phyloP scores from a whole-genome alignment of 352 stramenopile species.

The Aphanomyces invadans region DNA sequence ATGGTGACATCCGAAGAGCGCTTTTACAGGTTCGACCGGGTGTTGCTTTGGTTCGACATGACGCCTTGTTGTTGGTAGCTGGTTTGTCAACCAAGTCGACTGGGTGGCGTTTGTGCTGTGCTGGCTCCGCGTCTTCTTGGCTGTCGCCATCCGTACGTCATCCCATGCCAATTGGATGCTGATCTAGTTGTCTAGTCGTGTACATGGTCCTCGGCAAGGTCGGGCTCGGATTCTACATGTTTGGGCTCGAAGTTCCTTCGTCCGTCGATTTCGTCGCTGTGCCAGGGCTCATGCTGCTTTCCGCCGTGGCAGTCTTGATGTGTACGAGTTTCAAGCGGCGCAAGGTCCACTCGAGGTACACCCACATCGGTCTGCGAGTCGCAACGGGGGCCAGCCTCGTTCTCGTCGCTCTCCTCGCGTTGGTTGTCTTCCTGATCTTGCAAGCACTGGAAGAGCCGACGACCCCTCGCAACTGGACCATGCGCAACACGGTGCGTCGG shows the following conservation, averaged over 20 bases:
- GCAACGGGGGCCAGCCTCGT: conserved; percentile 39
- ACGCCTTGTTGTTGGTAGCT: conserved; percentile 6
- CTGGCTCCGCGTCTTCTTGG: conserved; percentile 9
- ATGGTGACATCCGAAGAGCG: conserved; percentile 59
- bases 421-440: conserved; percentile 54
- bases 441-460: conserved; percentile 41
- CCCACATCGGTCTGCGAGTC: conserved; percentile 31
- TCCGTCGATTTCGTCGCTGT: background rate
- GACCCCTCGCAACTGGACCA: conserved; percentile 48
- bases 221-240: conserved; percentile 23
- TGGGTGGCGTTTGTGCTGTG: background rate
- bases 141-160: conserved; percentile 9
- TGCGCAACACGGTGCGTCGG: conserved; percentile 41
- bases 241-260: conserved; percentile 8
- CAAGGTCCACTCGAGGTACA: conserved; percentile 24
- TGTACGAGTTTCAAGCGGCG: background rate
- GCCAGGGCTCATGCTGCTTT: background rate
- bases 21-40: conserved; percentile 58
- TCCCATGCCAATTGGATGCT: too few relatives aligned
- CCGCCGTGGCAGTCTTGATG: background rate
- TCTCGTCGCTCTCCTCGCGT: conserved; percentile 33
- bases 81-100: conserved; percentile 7
- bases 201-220: conserved; percentile 17
- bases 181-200: conserved; percentile 14
- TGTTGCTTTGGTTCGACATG: too few relatives aligned